Evolutionary conservation across 2,329 filamentous ascomycete species (phyloP), one percentile per base, ranked within the genome.

Genomic region (Pseudonectria foliicola): DNA sequence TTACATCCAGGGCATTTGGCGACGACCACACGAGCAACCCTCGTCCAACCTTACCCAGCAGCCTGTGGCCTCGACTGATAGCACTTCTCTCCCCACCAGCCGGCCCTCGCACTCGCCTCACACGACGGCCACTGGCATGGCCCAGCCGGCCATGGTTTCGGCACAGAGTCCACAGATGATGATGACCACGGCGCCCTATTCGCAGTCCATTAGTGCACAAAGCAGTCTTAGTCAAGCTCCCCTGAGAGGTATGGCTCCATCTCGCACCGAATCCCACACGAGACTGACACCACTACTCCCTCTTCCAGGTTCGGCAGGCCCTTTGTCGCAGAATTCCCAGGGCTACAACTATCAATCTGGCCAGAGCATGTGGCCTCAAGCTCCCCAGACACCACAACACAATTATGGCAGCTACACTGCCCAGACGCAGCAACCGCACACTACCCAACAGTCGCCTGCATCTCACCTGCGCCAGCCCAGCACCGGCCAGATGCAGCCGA

Each of bases 1-100:
- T 39, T 93, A 87, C 48, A 70, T 94, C 45, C 80, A 90, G 35
- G 80, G 78, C 36, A 75, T 88, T 45, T 96, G 89, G 84, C 77
- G 82, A 45, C 75, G 84, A 42, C 82, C 85, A 10, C 88, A 93
- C 46, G 87, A 95, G 55, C 78, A 83, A 39, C 80, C 85, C 36
- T 64, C 67, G 33, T 68, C 65, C 25, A 64, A 48, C 44, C 57
- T 69, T 45, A 65, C 60, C 31, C 74, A 69, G 40, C 64, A 69
- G 40, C 63, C 71, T 29, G 64, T 67, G 31, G 60, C 61, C 13
- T 59, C 64, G 23, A 53, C 59, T 36, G 66, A 73, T 27, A 44
- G 31, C 31, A 45, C 69, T 4, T 50, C 66, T 14, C 53, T 65
- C 10, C 62, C 71, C 10, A 68, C 70, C 11, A 72, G 67, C 35